A percentile compares a stretch with the other conserved stretches of the same genome.
These are phyloP conservation scores for Apiospora hydei DNA, from an alignment of 2,329 filamentous ascomycete species.

Conservation along the genomic window DNA sequence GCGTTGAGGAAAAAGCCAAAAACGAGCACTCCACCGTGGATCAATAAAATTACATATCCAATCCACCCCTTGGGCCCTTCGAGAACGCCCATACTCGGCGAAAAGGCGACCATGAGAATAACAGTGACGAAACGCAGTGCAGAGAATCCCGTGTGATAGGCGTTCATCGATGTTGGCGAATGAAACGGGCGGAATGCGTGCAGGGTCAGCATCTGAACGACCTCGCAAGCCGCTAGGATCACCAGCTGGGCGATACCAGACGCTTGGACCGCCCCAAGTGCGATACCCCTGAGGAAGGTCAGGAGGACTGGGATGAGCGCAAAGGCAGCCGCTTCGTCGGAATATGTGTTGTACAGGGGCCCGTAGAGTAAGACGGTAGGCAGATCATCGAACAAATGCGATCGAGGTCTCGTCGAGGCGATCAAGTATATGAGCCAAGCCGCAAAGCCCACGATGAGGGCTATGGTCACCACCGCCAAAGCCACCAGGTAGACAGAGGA, in stretches of 20 bases:
- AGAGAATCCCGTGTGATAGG: slow-evolving; percentile 89
- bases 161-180: slow-evolving; percentile 94
- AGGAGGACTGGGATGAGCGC: slow-evolving; percentile 86
- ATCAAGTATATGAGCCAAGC: slow-evolving; percentile 84
- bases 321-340: slow-evolving; percentile 89
- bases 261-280: slow-evolving; percentile 90
- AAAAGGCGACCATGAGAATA: slow-evolving; percentile 81
- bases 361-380: slow-evolving; percentile 89
- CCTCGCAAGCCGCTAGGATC: slow-evolving; percentile 90
- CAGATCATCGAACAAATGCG: slow-evolving; percentile 91
- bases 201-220: slow-evolving; percentile 85
- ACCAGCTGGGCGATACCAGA: slow-evolving; percentile 94
- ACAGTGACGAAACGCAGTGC: slow-evolving; percentile 77
- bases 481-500: slow-evolving; percentile 77
- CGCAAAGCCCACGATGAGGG: slow-evolving; percentile 75
- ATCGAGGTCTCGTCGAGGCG: slow-evolving; percentile 79
- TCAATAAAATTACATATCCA: slow-evolving; percentile 86
- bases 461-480: slow-evolving; percentile 76
- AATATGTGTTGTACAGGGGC: slow-evolving; percentile 96
- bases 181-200: slow-evolving; percentile 92
- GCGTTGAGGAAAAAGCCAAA: slow-evolving; percentile 95
- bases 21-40: slow-evolving; percentile 84
- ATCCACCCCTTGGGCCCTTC: slow-evolving; percentile 91
- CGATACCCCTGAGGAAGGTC: slow-evolving; percentile 85
- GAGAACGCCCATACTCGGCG: slow-evolving; percentile 79